A percentile compares a stretch with the other conserved stretches of the same genome.
Conservation (phyloP, 2,329 filamentous ascomycete species). For the Pezicula carpinea region DNA sequence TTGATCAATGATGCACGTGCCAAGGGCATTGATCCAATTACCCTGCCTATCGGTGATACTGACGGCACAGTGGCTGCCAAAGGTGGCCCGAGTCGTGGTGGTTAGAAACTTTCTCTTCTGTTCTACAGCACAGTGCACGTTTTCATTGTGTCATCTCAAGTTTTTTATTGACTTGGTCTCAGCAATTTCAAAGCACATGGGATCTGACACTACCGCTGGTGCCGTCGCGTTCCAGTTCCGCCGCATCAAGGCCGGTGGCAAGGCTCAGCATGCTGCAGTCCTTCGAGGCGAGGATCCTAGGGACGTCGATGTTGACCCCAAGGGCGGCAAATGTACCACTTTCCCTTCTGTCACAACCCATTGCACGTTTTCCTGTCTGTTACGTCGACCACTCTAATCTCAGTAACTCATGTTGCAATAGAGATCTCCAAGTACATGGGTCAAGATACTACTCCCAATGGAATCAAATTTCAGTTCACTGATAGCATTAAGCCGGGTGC, state of each 20-base stretch:
- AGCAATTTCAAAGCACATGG: conserved; percentile 14
- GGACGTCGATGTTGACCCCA: conserved; percentile 12
- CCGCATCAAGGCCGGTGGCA: conserved; percentile 30
- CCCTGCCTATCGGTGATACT: conserved; percentile 21
- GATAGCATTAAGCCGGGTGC: conserved; percentile 44
- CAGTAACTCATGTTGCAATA: background rate
- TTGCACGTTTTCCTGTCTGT: background rate
- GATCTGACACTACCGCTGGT: conserved; percentile 23
- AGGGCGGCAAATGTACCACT: background rate
- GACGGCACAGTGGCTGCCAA: conserved; percentile 5
- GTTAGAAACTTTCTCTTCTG: conserved; percentile 3
- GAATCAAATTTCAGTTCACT: conserved; percentile 16
- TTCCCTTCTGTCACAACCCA: background rate
- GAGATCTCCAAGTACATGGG: conserved; percentile 14
- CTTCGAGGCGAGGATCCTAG: conserved; percentile 24
- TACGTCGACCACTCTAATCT: background rate
- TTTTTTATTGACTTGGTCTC: background rate
- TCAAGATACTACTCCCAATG: conserved; percentile 17
- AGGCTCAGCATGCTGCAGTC: conserved; percentile 24
- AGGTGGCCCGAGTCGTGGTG: conserved; percentile 5
- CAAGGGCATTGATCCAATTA: conserved; percentile 30
- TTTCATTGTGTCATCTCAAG: conserved; percentile 4
- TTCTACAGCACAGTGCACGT: conserved; percentile 4
- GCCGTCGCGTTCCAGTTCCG: conserved; percentile 31
- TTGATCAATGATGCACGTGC: conserved; percentile 28